A percentile compares a stretch with the other conserved stretches of the same genome.
These are phyloP conservation scores for Aspergillus latus DNA, from an alignment of 2,329 filamentous ascomycete species.

Conservation along the genomic window DNA sequence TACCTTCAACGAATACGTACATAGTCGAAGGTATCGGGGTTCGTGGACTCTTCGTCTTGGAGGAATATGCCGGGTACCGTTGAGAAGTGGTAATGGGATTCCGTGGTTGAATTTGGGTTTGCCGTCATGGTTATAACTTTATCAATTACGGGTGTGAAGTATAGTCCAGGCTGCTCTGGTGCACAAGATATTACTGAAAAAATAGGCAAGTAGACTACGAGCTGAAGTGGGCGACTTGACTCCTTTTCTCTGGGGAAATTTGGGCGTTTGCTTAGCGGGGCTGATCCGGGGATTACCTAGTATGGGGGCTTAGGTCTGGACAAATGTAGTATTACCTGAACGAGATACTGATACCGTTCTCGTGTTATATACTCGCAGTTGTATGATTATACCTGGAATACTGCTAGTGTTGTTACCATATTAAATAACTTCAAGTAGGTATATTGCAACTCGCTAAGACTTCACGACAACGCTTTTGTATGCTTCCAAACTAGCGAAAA, in stretches of 20 bases:
- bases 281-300: background rate
- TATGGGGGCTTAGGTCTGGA: background rate
- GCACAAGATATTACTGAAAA: too few species aligned
- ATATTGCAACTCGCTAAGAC: conserved; percentile 4
- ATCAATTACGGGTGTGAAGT: too few species aligned
- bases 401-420: background rate
- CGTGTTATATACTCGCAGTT: too few species aligned
- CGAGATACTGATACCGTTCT: too few species aligned
- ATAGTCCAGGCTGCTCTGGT: too few species aligned
- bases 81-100: conserved; percentile 34
- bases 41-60: conserved; percentile 51
- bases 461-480: background rate
- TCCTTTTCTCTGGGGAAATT: background rate
- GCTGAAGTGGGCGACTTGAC: background rate
- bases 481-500: background rate
- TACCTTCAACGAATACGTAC: conserved; percentile 29
- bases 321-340: background rate
- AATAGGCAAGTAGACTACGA: background rate
- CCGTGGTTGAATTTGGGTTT: conserved; percentile 9
- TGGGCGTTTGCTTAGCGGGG: background rate
- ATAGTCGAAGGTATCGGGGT: conserved; percentile 51
- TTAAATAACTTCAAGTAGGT: background rate
- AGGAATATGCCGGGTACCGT: conserved; percentile 51
- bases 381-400: background rate
- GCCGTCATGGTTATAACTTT: conserved; percentile 14